Evolutionary conservation across 148 eudicot genomes (phyloP).

Genomic region (Nyssa sinensis): DNA sequence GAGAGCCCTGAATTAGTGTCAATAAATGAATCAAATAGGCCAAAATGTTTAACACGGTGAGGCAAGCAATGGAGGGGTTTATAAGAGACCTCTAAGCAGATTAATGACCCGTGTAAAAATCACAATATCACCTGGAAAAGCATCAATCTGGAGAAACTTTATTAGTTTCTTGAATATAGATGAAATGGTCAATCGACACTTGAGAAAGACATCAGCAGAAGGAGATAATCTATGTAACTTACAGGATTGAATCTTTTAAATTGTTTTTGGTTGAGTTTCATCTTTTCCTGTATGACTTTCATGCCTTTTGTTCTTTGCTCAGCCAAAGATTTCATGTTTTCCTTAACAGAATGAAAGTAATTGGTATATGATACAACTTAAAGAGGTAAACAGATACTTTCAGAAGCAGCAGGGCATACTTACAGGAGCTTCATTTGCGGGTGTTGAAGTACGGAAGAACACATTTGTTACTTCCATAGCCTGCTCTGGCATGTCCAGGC

Average conservation of each 20-base stretch:
- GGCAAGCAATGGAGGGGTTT: constrained; percentile 7
- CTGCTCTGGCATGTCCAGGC: constrained; percentile 94
- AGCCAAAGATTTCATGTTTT: constrained; percentile 59
- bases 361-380: constrained; percentile 11
- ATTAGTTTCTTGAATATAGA: constrained; percentile 13
- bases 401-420: constrained; percentile 25
- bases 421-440: constrained; percentile 80
- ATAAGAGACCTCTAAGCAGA: constrained; percentile 79
- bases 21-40: constrained; percentile 13
- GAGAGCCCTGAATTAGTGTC: constrained; percentile 72
- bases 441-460: constrained; percentile 83
- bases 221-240: constrained; percentile 29
- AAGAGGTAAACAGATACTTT: constrained; percentile 2
- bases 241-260: constrained; percentile 92
- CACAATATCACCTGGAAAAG: constrained; percentile 98
- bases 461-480: constrained; percentile 88
- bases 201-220: not conserved
- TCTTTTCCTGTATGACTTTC: constrained; percentile 74
- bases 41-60: not conserved
- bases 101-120: constrained; percentile 90
- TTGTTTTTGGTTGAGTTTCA: constrained; percentile 78
- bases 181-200: not conserved
- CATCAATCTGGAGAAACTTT: constrained; percentile 69
- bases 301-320: constrained; percentile 69
- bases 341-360: constrained; percentile 37